Evolutionary conservation across 345 rosid species (phyloP).

Genomic region (Aquilaria malaccensis): DNA sequence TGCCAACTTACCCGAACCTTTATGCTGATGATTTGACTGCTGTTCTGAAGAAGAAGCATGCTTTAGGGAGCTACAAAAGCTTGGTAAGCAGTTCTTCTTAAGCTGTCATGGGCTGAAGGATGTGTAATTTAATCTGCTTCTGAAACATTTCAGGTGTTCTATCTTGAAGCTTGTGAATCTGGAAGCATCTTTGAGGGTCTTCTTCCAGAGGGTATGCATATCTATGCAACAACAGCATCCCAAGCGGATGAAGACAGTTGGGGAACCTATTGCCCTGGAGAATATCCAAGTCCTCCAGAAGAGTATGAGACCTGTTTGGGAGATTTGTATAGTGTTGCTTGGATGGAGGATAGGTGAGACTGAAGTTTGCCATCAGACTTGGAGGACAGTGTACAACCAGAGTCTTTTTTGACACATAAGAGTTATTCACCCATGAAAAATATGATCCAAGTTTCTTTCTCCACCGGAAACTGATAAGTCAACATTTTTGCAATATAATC

Average conservation of each 20-base stretch:
- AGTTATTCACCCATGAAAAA: too few relatives aligned
- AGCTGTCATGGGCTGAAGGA: constrained; percentile 1
- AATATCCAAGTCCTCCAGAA: constrained; percentile 69
- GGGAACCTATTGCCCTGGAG: constrained; percentile 95
- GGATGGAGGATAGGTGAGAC: constrained; percentile 93
- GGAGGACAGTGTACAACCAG: background rate
- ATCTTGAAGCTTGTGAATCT: constrained; percentile 95
- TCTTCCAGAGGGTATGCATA: constrained; percentile 75
- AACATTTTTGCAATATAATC: too few relatives aligned
- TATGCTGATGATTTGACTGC: constrained; percentile 68
- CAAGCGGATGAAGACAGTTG: constrained; percentile 88
- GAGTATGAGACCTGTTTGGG: constrained; percentile 92
- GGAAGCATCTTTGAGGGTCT: constrained; percentile 95
- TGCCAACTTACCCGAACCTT: constrained; percentile 78
- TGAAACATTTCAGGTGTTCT: constrained; percentile 57
- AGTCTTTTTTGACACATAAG: too few relatives aligned
- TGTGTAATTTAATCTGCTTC: background rate
- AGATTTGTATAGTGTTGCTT: constrained; percentile 81
- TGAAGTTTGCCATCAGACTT: background rate
- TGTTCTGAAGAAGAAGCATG: constrained; percentile 68
- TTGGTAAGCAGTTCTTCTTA: constrained; percentile 32
- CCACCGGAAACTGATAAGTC: too few relatives aligned
- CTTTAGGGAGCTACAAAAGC: constrained; percentile 64
- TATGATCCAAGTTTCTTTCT: too few relatives aligned
- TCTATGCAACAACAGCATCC: constrained; percentile 84